Conservation (phyloP, 257 asterid genomes). For the Mentha longifolia region DNA sequence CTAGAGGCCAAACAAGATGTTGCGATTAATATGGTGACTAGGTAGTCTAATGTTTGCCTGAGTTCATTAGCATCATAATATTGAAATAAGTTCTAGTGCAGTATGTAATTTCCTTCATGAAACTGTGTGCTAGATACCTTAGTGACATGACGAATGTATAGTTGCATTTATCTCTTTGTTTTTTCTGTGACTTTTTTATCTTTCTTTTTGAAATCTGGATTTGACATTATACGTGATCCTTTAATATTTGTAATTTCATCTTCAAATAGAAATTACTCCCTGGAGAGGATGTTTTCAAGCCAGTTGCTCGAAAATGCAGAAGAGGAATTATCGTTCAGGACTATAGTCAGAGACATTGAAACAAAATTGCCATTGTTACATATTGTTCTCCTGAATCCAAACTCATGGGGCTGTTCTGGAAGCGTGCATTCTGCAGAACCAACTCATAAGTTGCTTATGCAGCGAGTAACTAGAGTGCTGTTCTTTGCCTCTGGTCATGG, state of each 20-base stretch:
- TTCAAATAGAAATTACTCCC: slow-evolving; percentile 59
- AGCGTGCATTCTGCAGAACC: slow-evolving; percentile 45
- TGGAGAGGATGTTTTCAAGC: slow-evolving; percentile 76
- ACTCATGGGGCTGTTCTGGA: slow-evolving; percentile 75
- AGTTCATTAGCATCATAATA: background rate
- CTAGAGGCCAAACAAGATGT: slow-evolving; percentile 3
- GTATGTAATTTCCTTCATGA: slow-evolving; percentile 15
- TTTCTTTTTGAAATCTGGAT: slow-evolving; percentile 9
- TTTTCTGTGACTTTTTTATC: background rate
- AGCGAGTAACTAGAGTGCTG: slow-evolving; percentile 66
- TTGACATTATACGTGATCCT: slow-evolving; percentile 21
- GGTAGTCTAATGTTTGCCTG: background rate
- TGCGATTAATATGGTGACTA: background rate
- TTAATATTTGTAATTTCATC: slow-evolving; percentile 24
- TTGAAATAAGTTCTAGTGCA: slow-evolving; percentile 17
- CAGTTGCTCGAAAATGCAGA: slow-evolving; percentile 83
- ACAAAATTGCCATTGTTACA: slow-evolving; percentile 63
- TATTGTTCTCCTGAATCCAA: slow-evolving; percentile 83
- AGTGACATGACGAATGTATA: background rate
- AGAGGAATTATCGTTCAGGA: slow-evolving; percentile 83
- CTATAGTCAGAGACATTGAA: slow-evolving; percentile 73
- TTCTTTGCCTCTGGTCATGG: slow-evolving; percentile 56
- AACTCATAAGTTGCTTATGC: slow-evolving; percentile 55
- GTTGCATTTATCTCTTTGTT: background rate
- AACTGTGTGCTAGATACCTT: slow-evolving; percentile 14